Conservation (phyloP, 257 asterid genomes). For the Paulownia fortunei region DNA sequence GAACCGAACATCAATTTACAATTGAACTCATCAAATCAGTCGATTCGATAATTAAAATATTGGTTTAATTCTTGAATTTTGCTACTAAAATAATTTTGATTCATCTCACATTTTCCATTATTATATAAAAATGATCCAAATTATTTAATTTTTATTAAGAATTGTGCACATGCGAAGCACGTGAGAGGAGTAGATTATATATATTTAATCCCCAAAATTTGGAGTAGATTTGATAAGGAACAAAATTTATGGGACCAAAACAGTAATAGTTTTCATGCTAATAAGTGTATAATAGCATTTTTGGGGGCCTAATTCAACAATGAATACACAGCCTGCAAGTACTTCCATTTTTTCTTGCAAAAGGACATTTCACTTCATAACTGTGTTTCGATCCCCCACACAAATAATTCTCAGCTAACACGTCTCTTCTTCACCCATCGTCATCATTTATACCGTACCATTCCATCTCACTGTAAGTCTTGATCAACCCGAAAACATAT, state of each 20-base stretch:
- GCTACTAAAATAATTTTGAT: too few relatives aligned
- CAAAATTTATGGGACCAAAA: background rate
- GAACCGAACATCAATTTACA: too few relatives aligned
- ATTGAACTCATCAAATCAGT: too few relatives aligned
- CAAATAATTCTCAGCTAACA: slow-evolving; percentile 38
- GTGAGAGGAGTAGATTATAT: background rate
- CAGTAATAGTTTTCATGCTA: background rate
- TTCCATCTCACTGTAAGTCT: slow-evolving; percentile 41
- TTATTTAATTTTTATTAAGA: background rate
- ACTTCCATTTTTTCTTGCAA: background rate
- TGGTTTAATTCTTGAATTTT: too few relatives aligned
- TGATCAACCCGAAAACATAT: background rate
- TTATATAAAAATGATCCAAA: too few relatives aligned
- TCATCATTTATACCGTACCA: slow-evolving; percentile 33
- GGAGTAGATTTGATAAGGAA: background rate
- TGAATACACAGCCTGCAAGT: background rate
- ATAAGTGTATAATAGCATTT: too few relatives aligned
- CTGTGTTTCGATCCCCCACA: slow-evolving; percentile 12
- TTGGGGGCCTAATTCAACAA: too few relatives aligned
- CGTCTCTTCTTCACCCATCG: slow-evolving; percentile 48
- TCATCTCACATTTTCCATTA: too few relatives aligned
- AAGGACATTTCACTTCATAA: background rate
- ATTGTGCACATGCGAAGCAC: background rate
- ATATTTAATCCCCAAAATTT: background rate
- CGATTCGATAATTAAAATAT: too few relatives aligned